Evolutionary conservation across 2,329 filamentous ascomycete species (phyloP).

Genomic region (Arthrocladium fulminans): DNA sequence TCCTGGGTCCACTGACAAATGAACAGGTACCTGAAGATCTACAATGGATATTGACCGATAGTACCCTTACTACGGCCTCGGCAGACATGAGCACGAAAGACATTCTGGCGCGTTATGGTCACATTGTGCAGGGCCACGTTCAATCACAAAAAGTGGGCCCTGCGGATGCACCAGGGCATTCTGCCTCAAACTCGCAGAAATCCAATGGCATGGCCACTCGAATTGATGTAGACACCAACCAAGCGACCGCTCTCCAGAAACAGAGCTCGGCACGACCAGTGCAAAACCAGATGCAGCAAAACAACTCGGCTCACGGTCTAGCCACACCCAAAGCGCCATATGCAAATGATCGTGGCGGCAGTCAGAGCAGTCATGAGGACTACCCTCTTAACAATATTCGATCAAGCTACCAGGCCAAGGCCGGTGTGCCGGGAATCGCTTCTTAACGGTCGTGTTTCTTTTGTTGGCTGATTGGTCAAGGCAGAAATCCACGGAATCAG

Average conservation of each 20-base stretch:
- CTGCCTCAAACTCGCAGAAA: conserved; percentile 32
- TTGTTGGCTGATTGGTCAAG: not conserved
- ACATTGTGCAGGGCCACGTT: conserved; percentile 60
- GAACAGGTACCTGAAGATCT: conserved; percentile 83
- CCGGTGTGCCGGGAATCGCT: conserved; percentile 18
- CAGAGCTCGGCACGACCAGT: conserved; percentile 78
- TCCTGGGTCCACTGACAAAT: conserved; percentile 10
- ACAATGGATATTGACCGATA: conserved; percentile 75
- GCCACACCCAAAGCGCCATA: conserved; percentile 21
- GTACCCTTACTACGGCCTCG: conserved; percentile 67
- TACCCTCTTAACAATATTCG: conserved; percentile 14
- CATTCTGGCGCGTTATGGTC: conserved; percentile 86
- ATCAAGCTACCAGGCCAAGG: conserved; percentile 21
- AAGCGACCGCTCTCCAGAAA: conserved; percentile 62
- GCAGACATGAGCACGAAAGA: conserved; percentile 94
- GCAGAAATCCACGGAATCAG: not conserved
- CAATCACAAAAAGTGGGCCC: conserved; percentile 41
- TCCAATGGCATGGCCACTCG: conserved; percentile 45
- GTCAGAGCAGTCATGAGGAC: conserved; percentile 17
- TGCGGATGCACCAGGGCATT: conserved; percentile 47
- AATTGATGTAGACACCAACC: conserved; percentile 79
- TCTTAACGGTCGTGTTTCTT: conserved; percentile 12
- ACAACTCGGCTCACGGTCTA: conserved; percentile 7
- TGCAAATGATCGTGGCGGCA: conserved; percentile 18
- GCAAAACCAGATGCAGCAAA: conserved; percentile 30